Conservation (phyloP, 2,329 filamentous ascomycete genomes). For the Epichloe gansuensis region DNA sequence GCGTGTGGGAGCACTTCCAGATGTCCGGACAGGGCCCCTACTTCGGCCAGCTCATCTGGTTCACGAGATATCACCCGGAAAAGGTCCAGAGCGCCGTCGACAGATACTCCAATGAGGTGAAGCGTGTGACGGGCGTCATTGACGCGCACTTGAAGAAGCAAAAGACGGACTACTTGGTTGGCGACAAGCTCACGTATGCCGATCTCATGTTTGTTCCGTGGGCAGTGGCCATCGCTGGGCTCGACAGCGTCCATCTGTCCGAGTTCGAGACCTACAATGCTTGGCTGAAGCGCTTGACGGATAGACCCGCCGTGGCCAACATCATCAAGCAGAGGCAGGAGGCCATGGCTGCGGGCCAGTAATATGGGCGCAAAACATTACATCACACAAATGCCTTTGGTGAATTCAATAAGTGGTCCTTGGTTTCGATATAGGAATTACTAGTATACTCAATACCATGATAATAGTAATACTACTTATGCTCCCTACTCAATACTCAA, state of each 20-base stretch:
- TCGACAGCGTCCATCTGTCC: background rate
- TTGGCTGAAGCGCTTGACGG: conserved; percentile 3
- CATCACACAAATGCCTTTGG: background rate
- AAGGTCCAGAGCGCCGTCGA: conserved; percentile 16
- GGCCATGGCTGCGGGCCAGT: background rate
- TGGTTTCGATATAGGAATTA: no score
- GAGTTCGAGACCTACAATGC: conserved; percentile 3
- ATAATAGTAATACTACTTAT: no score
- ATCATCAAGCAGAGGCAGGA: conserved; percentile 3
- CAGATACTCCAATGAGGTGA: conserved; percentile 18
- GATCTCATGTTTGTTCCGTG: conserved; percentile 16
- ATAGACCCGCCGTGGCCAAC: conserved; percentile 2
- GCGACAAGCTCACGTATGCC: conserved; percentile 13
- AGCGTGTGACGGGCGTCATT: conserved; percentile 17
- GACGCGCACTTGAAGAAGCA: conserved; percentile 12
- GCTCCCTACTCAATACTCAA: no score
- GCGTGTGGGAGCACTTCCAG: conserved; percentile 12
- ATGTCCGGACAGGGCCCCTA: conserved; percentile 19
- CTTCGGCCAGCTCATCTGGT: conserved; percentile 16
- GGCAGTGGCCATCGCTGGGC: background rate
- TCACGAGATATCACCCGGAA: conserved; percentile 11
- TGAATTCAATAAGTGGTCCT: no score
- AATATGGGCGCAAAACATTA: no score
- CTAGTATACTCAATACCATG: no score
- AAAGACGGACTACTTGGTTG: conserved; percentile 12